Base-by-base conservation (phyloP, 257 asterid genomes). In the Sherardia arvensis region DNA sequence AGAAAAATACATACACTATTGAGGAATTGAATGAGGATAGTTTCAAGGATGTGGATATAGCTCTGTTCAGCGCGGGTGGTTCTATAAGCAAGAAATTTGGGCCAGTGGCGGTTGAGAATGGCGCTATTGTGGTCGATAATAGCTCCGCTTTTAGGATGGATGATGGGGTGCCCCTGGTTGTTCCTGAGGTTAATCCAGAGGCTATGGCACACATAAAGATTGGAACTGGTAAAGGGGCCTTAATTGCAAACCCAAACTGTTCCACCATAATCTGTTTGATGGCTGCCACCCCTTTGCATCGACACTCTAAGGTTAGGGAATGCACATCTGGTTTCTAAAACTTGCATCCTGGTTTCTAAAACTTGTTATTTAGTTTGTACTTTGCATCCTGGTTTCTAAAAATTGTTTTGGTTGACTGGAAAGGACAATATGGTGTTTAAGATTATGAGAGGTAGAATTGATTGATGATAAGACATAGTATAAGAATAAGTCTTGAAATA, bases 71-170 rank as follows among this genome's bases (percentile, higher is more conserved):
- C 43, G 98, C 98, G 43, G 98, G 98, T 2, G 96, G 98, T 48
- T 83, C 96, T 15, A 86, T 88, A 14, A 91, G 98, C 71, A 88
- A 91, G 83, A 84, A 87, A 58, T 88, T 78, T 60, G 97, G 91
- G 61, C 97, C 95, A 0, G 53, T 89, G 7, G 98, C 98, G 1
- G 96, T 77, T 2, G 79, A 74, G 49, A 84, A 84, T 54, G 98
- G 97, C 38, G 34, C 84, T 27, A 59, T 92, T 74, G 98, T 92
- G 1, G 98, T 92, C 70, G 98, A 92, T 79, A 92, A 92, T 71
- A 92, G 98, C 84, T 92, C 97, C 1, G 98, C 98, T 3, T 92
- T 92, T 75, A 79, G 98, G 72, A 92, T 92, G 98, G 91, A 75
- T 51, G 96, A 85, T 4, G 94, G 88, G 15, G 70, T 87, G 33